Evolutionary conservation across 169 alveolate genomes (phyloP).

Genomic region (Babesia gibsoni): DNA sequence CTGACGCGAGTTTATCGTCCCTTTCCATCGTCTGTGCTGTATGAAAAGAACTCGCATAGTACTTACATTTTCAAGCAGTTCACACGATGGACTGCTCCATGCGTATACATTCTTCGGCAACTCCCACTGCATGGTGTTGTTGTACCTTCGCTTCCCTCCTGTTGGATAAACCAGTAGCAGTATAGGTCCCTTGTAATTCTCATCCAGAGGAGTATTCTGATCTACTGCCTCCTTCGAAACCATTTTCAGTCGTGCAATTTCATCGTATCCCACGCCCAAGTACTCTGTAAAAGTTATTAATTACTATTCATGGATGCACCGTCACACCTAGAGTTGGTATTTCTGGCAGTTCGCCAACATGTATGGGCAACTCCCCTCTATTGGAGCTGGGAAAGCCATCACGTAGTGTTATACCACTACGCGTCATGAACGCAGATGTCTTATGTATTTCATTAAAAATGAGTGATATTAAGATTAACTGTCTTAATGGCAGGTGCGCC

Average conservation of each 20-base stretch:
- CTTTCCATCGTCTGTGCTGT: too few species aligned
- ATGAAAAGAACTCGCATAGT: too few species aligned
- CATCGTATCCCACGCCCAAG: constrained; percentile 53
- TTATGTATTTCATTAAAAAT: background rate
- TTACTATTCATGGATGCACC: background rate
- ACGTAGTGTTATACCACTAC: background rate
- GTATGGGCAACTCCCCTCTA: background rate
- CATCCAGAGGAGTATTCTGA: background rate
- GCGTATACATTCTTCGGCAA: constrained; percentile 27
- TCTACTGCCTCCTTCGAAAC: background rate
- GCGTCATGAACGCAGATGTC: background rate
- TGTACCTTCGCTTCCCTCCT: constrained; percentile 8
- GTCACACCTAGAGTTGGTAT: constrained; percentile 3
- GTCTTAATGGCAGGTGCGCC: background rate
- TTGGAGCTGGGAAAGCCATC: background rate
- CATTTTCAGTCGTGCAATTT: background rate
- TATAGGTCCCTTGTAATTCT: constrained; percentile 33
- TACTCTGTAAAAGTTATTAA: constrained; percentile 10
- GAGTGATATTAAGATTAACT: background rate
- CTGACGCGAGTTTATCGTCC: too few species aligned
- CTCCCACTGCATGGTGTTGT: constrained; percentile 38
- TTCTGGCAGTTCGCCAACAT: background rate
- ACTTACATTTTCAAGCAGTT: constrained; percentile 18
- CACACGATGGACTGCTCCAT: constrained; percentile 27
- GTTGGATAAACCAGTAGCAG: constrained; percentile 11